These are phyloP conservation scores for Xerophyta viscosa DNA, from an alignment of 106 monocot genomes.

Conservation along the genomic window DNA sequence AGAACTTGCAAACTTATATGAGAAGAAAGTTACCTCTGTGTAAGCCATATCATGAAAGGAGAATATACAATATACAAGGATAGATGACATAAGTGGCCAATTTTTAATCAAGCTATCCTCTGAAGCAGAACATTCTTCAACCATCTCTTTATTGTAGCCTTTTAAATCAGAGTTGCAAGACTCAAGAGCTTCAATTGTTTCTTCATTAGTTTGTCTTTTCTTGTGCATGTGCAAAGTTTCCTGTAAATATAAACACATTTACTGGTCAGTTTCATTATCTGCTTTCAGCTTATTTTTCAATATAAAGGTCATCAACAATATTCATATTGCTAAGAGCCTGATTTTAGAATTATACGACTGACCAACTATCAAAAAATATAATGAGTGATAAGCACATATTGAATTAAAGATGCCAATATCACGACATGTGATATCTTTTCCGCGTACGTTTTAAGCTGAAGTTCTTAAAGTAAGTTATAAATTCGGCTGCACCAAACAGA, in stretches of 20 bases:
- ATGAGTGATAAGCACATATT: too few relatives aligned
- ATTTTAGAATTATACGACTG: too few relatives aligned
- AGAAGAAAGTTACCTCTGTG: conserved; percentile 42
- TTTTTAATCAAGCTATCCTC: conserved; percentile 43
- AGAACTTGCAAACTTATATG: too few relatives aligned
- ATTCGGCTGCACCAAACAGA: too few relatives aligned
- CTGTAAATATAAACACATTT: conserved; percentile 13
- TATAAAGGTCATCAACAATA: too few relatives aligned
- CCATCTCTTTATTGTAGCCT: conserved; percentile 6
- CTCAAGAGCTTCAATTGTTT: conserved; percentile 19
- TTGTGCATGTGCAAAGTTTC: conserved; percentile 38
- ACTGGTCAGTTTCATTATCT: not conserved
- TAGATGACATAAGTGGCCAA: conserved; percentile 65
- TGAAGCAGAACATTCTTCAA: conserved; percentile 3
- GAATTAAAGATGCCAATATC: too few relatives aligned
- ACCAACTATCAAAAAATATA: too few relatives aligned
- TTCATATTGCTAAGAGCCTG: too few relatives aligned
- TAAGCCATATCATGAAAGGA: conserved; percentile 74
- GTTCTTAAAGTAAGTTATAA: too few relatives aligned
- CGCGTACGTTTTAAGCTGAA: too few relatives aligned
- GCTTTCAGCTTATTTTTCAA: not conserved
- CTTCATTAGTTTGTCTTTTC: conserved; percentile 13
- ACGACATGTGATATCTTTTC: too few relatives aligned
- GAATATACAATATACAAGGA: conserved; percentile 57
- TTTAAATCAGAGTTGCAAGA: conserved; percentile 7